These are phyloP conservation scores for Kwoniella mangroviensis DNA, from an alignment of 768 basidiomycete species.

Conservation along the genomic window DNA sequence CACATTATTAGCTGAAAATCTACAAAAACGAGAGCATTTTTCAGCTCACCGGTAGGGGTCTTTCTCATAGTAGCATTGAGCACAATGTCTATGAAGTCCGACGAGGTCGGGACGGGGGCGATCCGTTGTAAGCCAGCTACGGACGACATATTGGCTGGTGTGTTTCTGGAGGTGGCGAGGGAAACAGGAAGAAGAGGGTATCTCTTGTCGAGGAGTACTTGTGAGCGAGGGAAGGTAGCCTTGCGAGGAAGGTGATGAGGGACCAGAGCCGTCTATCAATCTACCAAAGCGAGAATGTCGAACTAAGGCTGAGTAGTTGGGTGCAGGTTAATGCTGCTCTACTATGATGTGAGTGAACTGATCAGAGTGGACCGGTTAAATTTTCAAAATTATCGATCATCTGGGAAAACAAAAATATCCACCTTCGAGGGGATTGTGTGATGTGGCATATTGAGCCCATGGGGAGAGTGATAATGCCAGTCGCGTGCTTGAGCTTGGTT, in stretches of 20 bases:
- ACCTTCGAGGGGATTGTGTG: not conserved
- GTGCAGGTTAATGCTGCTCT: too few species aligned
- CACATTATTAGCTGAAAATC: conserved; percentile 6
- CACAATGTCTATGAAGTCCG: conserved; percentile 73
- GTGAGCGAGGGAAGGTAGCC: not conserved
- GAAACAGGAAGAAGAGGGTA: not conserved
- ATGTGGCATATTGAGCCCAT: too few species aligned
- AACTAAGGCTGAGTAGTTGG: too few species aligned
- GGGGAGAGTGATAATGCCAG: conserved; percentile 4
- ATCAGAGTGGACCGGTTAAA: conserved; percentile 1
- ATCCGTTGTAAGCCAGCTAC: conserved; percentile 83
- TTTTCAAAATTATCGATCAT: conserved; percentile 1
- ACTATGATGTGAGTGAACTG: too few species aligned
- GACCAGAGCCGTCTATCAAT: too few species aligned
- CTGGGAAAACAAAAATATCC: not conserved
- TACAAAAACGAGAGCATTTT: too few species aligned
- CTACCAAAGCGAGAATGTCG: too few species aligned
- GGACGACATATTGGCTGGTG: conserved; percentile 38
- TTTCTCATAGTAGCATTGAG: conserved; percentile 78
- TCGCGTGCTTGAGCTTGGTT: conserved; percentile 4
- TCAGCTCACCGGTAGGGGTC: conserved; percentile 72
- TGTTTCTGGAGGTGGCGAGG: conserved; percentile 5
- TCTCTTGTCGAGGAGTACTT: not conserved
- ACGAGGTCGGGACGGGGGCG: conserved; percentile 95
- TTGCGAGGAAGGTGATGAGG: too few species aligned